Evolutionary conservation across 2,329 filamentous ascomycete species (phyloP), one percentile per base, ranked within the genome.

Genomic region (Phymatotrichopsis omnivora): DNA sequence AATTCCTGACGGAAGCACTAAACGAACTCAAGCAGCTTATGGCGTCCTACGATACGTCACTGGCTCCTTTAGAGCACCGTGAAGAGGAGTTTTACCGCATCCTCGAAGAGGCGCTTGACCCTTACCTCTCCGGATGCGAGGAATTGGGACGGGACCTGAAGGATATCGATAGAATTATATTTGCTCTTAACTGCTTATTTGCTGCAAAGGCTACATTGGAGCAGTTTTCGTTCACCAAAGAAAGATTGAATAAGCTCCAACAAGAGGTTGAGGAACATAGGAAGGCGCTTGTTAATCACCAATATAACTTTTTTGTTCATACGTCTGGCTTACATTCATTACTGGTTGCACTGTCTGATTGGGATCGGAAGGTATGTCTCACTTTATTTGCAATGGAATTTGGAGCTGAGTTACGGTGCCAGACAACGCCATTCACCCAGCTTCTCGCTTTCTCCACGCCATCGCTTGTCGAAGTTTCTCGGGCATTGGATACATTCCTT

Each of bases 401-500:
- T 16, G 34, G 24, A 23, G 11, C 24, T 37, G 25, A 32, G n/a
- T n/a, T n/a, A 19, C 17, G 12, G 20, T 27, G 29, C 12, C 24
- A 45, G 35, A 39, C 39, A 44, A 47, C 49, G 19, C 17, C 47
- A 17, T 34, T 85, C 19, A 61, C 68, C 1, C 60, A 60, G 1
- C 67, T 81, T 1, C 67, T 71, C 0, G 64, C 71, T 3, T 75
- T 85, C 59, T 72, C 78, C 47, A 71, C 48, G 3, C 44, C 43
- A 3, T 46, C 48, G 14, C 68, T 96, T n/a, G 65, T 73, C 1
- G 66, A 70, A 38, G 78, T 80, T 2, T 84, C 84, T 57, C 83
- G 87, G 57, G 74, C 72, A 30, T 70, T 98, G 5, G 91, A 98
- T 60, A 79, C 85, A 50, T 98, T 96, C 65, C 68, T 98, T 19